Evolutionary conservation across 331 rosid genomes (phyloP).

Genomic region (Malus hybrid): DNA sequence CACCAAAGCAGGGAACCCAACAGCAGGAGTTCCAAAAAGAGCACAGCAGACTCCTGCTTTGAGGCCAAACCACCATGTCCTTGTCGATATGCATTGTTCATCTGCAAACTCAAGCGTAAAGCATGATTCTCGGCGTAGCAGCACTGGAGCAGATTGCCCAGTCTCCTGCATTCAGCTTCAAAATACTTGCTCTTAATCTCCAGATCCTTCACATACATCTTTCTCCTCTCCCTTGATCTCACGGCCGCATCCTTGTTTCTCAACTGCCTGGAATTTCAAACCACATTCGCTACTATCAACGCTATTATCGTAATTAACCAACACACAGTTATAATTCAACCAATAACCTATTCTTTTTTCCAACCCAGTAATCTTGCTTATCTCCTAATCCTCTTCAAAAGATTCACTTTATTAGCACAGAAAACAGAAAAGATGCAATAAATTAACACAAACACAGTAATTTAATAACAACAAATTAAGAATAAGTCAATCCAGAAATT

Average conservation of each 20-base stretch:
- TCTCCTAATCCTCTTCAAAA: not conserved
- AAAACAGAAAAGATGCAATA: not conserved
- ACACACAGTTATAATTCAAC: not conserved
- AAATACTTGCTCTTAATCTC: slow-evolving; percentile 74
- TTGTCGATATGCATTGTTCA: slow-evolving; percentile 32
- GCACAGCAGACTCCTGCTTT: slow-evolving; percentile 99
- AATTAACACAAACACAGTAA: not conserved
- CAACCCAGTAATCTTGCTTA: not conserved
- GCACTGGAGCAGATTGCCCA: slow-evolving; percentile 83
- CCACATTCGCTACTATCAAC: not conserved
- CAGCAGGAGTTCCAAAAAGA: slow-evolving; percentile 99
- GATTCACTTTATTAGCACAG: not conserved
- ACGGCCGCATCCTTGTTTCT: slow-evolving; percentile 94
- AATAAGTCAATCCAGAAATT: not conserved
- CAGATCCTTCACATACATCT: slow-evolving; percentile 55
- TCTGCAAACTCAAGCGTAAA: slow-evolving; percentile 62
- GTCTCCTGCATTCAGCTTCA: slow-evolving; percentile 84
- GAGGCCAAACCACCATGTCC: slow-evolving; percentile 47
- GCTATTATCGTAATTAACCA: not conserved
- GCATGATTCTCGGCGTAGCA: slow-evolving; percentile 85
- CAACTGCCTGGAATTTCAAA: slow-evolving; percentile 57
- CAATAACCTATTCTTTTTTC: not conserved
- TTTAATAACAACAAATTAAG: not conserved
- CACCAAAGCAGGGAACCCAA: slow-evolving; percentile 99
- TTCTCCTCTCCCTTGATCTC: slow-evolving; percentile 87